Evolutionary conservation across 169 alveolate species (phyloP).

Genomic region (Plasmodium cynomolgi): DNA sequence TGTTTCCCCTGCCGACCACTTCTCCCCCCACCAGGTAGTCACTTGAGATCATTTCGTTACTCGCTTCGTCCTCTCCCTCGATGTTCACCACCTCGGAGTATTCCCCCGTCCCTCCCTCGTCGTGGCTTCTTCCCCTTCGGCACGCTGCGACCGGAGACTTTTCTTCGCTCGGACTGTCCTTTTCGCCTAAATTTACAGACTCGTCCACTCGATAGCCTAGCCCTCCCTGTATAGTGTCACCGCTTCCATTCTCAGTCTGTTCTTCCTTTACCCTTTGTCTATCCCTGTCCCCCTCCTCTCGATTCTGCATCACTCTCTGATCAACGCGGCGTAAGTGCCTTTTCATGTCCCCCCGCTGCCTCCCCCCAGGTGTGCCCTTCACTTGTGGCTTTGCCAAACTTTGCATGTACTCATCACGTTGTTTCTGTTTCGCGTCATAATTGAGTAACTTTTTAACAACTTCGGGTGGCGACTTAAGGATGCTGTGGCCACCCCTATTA

Average conservation of each 20-base stretch:
- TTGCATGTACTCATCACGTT: slow-evolving; percentile 20
- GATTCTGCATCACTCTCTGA: not conserved
- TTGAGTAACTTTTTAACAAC: slow-evolving; percentile 23
- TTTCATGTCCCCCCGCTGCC: not conserved
- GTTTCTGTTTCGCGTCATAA: slow-evolving; percentile 35
- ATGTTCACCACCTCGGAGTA: not conserved
- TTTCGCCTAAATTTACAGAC: not conserved
- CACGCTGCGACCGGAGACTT: not conserved
- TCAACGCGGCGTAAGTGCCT: not conserved
- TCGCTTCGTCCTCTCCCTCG: not conserved
- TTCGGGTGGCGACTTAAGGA: not conserved
- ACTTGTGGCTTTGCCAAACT: slow-evolving; percentile 14
- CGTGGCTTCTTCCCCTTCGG: not conserved
- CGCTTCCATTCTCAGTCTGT: not conserved
- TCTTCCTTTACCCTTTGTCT: not conserved
- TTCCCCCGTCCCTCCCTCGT: not conserved
- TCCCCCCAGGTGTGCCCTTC: not conserved
- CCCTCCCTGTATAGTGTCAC: not conserved
- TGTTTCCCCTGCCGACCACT: not conserved
- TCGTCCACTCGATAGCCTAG: not conserved
- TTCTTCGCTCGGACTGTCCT: not conserved
- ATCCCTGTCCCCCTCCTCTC: not conserved
- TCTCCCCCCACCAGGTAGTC: not conserved
- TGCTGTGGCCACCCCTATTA: not conserved
- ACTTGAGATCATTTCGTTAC: not conserved